Evolutionary conservation across 805 yeast genomes (phyloP).

Genomic region (Pichia sporocuriosa): DNA sequence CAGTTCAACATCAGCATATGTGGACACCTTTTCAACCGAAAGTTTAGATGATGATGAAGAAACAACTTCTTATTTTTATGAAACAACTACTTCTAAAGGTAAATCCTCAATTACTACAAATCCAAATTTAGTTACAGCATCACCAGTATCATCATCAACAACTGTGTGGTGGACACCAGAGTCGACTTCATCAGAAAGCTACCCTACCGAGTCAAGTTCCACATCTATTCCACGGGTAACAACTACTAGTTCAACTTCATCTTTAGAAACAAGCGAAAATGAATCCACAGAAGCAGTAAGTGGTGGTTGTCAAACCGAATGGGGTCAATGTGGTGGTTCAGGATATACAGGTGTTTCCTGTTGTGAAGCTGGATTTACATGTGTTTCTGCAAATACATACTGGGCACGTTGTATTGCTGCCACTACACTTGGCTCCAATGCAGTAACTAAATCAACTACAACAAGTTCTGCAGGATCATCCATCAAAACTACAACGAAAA

Average conservation of each 20-base stretch:
- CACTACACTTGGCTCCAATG: constrained; percentile 16
- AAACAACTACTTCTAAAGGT: background rate
- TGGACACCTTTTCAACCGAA: no score
- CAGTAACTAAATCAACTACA: background rate
- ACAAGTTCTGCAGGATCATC: background rate
- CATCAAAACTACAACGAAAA: background rate
- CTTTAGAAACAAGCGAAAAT: background rate
- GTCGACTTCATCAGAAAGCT: background rate
- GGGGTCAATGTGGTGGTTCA: constrained; percentile 28
- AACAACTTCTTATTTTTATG: background rate
- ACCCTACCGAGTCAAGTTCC: no score
- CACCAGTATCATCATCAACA: constrained; percentile 5
- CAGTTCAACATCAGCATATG: background rate
- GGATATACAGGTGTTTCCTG: constrained; percentile 24
- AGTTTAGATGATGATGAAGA: background rate
- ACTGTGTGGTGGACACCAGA: background rate
- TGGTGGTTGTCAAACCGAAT: constrained; percentile 21
- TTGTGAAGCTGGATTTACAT: constrained; percentile 21
- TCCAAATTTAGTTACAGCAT: background rate
- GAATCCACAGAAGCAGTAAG: constrained; percentile 3
- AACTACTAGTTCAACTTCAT: background rate
- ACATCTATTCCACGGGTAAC: background rate
- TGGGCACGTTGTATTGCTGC: constrained; percentile 28
- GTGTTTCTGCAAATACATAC: constrained; percentile 21
- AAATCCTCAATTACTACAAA: constrained; percentile 2